Evolutionary conservation across 768 basidiomycete genomes (phyloP).

Genomic region (Cystofilobasidium ferigula): DNA sequence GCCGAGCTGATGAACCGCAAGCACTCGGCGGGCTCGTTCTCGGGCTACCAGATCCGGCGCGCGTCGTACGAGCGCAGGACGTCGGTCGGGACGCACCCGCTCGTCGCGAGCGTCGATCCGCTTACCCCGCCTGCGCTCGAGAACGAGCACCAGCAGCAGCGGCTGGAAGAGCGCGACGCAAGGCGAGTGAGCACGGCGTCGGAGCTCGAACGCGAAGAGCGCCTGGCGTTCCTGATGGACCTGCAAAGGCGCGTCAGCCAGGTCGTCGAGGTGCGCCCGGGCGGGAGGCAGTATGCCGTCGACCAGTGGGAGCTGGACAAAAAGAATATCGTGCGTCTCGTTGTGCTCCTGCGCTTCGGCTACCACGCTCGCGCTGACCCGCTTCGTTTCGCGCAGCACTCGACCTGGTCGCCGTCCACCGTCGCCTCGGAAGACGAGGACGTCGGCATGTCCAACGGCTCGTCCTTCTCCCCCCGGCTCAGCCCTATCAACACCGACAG

Average conservation of each 20-base stretch:
- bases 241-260: not conserved
- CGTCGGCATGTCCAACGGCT: not conserved
- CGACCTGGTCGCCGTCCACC: not conserved
- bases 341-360: not conserved
- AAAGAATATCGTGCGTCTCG: not conserved
- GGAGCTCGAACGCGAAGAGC: not conserved
- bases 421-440: not conserved
- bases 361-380: not conserved
- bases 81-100: not conserved
- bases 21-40: not conserved
- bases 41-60: slow-evolving; percentile 4
- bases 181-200: not conserved
- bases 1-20: not conserved
- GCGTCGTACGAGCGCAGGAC: not conserved
- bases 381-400: not conserved
- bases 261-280: not conserved
- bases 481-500: not conserved
- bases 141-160: not conserved
- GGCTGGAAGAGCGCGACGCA: not conserved
- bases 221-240: not conserved
- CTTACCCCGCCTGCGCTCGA: not conserved
- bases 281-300: not conserved
- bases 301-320: not conserved
- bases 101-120: not conserved
- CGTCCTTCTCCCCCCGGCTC: not conserved